Base-by-base conservation (phyloP, 2,329 filamentous ascomycete species). In the Teratosphaeriaceae sp. region DNA sequence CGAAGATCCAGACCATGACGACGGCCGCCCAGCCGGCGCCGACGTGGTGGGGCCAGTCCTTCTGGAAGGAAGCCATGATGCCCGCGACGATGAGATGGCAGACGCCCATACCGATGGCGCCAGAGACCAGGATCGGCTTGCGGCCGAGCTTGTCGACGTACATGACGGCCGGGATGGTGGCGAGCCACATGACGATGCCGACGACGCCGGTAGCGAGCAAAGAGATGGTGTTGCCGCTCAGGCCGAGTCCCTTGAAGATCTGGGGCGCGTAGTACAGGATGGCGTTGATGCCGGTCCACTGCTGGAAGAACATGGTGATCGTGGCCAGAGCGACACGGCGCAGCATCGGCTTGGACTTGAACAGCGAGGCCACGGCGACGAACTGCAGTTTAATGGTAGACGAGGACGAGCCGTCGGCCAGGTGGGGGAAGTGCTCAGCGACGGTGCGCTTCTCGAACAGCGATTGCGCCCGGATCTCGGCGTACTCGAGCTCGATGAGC, bases 391-490 rank as follows among this genome's bases (percentile, higher is more conserved):
- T 43, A 38, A 53, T 41, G 36, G 43, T 52, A 31, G 44, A 46
- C 40, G 44, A 50, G 35, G 34, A 42, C 16, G 31, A 40, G 24
- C 46, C 49, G 31, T 52, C 48, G 20, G 47, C 45, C n/a, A 46
- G 45, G 6, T 82, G 70, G 0, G 84, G 84, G 61, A 84, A 87
- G 16, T 80, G 71, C 48, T 78, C 0, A 74, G 50, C 16, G 50
- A 50, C 16, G 82, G 70, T 0, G 84, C 84, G 61, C 39, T 24
- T 73, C 7, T 89, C 84, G 50, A 89, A 90, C 16, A 84, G 62
- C 0, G 79, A 80, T 58, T 86, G 81, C 0, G 85, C 84, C 61
- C 86, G 85, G 65, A 89, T 88, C 58, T 89, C 85, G n/a, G 87
- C 74, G 57, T 83, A 87, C 56, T 89, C 85, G 1, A 87, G 70